Evolutionary conservation across 1,284 basidiomycete species (phyloP).

Genomic region (Apiotrichum laibachii): DNA sequence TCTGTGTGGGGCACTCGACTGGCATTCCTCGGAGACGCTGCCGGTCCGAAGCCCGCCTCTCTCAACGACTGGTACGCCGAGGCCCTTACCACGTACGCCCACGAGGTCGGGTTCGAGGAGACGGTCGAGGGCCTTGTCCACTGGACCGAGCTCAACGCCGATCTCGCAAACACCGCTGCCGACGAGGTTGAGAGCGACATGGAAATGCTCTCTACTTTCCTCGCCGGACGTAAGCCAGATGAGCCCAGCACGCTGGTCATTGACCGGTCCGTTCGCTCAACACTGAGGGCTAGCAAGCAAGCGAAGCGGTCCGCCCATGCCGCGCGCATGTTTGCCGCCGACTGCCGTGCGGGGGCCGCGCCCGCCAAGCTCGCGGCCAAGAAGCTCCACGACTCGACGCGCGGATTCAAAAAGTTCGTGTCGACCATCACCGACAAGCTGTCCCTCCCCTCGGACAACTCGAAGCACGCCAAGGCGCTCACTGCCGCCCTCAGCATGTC

Average conservation of each 20-base stretch:
- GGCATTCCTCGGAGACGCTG: constrained; percentile 5
- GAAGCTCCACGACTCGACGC: background rate
- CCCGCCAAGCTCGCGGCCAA: background rate
- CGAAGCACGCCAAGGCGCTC: too few species aligned
- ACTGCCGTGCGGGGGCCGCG: background rate
- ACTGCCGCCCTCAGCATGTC: too few species aligned
- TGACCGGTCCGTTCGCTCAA: background rate
- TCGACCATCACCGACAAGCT: too few species aligned
- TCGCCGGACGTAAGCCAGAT: background rate
- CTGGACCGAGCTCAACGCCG: constrained; percentile 5
- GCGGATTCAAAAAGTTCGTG: constrained; percentile 1
- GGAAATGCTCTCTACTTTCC: too few species aligned
- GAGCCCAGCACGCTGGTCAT: too few species aligned
- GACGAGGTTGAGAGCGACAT: constrained; percentile 5
- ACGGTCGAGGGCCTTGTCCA: constrained; percentile 6
- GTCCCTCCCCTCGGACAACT: too few species aligned
- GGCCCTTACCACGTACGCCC: constrained; percentile 2
- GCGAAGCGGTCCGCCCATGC: constrained; percentile 3
- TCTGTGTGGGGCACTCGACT: constrained; percentile 4
- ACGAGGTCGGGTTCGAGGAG: constrained; percentile 2
- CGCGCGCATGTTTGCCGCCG: background rate
- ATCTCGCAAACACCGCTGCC: background rate
- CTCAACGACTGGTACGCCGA: constrained; percentile 8
- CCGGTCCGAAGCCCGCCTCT: constrained; percentile 1
- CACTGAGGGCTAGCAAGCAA: constrained; percentile 2